Percentiles rank a stretch among this genome's conserved stretches.
These are phyloP conservation scores for Xylariaceae sp. DNA, from an alignment of 2,329 filamentous ascomycete species.

Conservation along the genomic window DNA sequence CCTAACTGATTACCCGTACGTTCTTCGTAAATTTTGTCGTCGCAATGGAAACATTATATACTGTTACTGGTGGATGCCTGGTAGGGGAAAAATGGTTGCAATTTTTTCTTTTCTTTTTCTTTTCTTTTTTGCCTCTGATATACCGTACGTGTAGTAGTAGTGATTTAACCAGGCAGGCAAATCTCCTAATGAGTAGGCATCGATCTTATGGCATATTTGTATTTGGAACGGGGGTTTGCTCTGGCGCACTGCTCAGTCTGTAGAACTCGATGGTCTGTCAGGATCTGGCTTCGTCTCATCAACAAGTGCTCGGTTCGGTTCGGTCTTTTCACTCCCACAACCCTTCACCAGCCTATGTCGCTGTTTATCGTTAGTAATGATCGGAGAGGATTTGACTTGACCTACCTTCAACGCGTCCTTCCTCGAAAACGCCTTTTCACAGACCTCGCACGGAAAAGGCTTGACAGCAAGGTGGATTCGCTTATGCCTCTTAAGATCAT, in stretches of 20 bases:
- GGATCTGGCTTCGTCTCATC: conserved; percentile 28
- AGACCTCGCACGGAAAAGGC: conserved; percentile 88
- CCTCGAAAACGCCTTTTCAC: conserved; percentile 94
- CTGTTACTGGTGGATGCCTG: neutral
- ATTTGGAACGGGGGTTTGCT: conserved; percentile 4
- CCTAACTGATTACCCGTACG: neutral
- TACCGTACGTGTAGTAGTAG: neutral
- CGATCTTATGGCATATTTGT: neutral
- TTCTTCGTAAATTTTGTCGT: neutral
- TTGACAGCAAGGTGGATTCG: conserved; percentile 93
- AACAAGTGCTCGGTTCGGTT: conserved; percentile 25
- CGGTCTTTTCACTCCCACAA: conserved; percentile 50
- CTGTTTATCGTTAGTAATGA: conserved; percentile 42
- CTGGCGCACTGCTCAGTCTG: conserved; percentile 24
- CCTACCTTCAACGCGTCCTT: conserved; percentile 96
- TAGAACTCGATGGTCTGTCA: conserved; percentile 16
- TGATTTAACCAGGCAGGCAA: neutral
- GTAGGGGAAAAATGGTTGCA: neutral
- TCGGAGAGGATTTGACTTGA: neutral
- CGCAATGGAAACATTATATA: neutral
- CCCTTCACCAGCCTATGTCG: conserved; percentile 67
- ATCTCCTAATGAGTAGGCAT: neutral
- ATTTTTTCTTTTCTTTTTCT: no score
- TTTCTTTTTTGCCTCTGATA: neutral
- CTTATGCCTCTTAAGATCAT: conserved; percentile 95